These are phyloP conservation scores for Solanum appendiculatum DNA, from an alignment of 257 asterid species.

Conservation along the genomic window DNA sequence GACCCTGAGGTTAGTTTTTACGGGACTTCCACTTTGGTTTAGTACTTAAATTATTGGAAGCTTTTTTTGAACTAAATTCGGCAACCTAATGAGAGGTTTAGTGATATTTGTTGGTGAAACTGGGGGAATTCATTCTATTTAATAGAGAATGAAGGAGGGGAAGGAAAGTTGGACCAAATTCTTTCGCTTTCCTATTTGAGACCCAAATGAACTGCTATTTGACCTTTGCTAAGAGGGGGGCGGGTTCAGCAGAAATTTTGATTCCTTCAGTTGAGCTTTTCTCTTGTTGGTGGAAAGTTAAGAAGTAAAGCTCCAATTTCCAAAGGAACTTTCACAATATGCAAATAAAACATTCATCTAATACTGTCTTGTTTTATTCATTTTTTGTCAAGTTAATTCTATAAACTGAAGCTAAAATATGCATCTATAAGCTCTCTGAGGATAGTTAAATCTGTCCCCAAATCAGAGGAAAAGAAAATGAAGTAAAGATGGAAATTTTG, in stretches of 20 bases:
- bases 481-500: background rate
- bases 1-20: constrained; percentile 55
- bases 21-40: background rate
- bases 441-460: background rate
- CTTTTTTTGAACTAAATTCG: background rate
- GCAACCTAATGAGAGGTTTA: background rate
- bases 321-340: background rate
- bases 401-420: background rate
- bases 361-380: background rate
- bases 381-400: background rate
- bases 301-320: background rate
- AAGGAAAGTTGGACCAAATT: background rate
- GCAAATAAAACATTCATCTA: background rate
- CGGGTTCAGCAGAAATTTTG: background rate
- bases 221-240: background rate
- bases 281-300: background rate
- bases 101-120: background rate
- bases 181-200: background rate
- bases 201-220: background rate
- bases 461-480: background rate
- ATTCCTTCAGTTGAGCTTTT: background rate
- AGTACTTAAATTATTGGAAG: background rate
- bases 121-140: background rate
- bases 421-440: background rate
- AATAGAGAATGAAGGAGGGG: background rate